Evolutionary conservation across 306 rosid species (phyloP), one percentile per base, ranked within the genome.

Genomic region (Comarum palustre): DNA sequence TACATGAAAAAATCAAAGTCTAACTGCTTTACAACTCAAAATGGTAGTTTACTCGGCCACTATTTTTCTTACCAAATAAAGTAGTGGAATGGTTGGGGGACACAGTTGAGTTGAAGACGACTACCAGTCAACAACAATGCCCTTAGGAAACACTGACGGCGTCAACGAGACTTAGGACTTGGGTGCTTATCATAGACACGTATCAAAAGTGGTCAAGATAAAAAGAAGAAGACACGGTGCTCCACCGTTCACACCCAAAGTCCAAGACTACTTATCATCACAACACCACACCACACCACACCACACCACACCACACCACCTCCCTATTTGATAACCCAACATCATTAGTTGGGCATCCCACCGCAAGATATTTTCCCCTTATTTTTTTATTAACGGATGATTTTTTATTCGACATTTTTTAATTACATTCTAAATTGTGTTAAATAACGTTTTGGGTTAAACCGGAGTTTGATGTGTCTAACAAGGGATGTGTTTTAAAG

Each of bases 171-270:
- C 31, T 22, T 27, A 4, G 63, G 36, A 24, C 42, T 39, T 39
- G 42, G 42, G 45, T 9, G 66, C 66, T 61, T 61, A 61, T 61
- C 67, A 61, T 6, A 52, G 27, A 24, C 32, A 57, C 62, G 34
- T 13, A 59, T 57, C n/a, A 5, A 15, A 15, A 29, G 66, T 55
- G 34, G 0, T 14, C 34, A 59, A 29, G 39, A 59, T 29, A 60
- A 60, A 13, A 16, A 61, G 22, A 16, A 61, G 43, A 16, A 32
- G 25, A 29, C 65, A 15, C 65, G 65, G 67, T 8, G 25, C 39
- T 27, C 4, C 65, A 59, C 15, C 1, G n/a, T n/a, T 25, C 38
- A 6, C 25, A 9, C 67, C 5, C 45, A 34, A 27, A 25, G 43
- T 34, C 67, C 67, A 17, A 32, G 25, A 32, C 67, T 19, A 9